Evolutionary conservation across 108 stramenopile species (phyloP).

Genomic region (Nitzschia inconspicua): DNA sequence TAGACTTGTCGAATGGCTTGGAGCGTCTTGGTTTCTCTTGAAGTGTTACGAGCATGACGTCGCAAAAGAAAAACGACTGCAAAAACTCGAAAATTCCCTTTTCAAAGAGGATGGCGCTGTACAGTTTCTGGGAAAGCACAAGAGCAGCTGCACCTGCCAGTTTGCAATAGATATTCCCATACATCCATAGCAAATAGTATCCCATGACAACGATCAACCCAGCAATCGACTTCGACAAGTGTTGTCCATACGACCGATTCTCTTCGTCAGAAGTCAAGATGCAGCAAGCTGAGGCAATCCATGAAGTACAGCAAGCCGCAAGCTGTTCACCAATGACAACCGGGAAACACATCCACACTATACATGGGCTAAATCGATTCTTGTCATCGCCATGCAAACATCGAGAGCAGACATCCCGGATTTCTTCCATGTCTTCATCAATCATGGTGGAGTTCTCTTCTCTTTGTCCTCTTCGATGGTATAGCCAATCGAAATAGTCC

Average conservation of each 20-base stretch:
- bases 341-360: background rate
- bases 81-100: constrained; percentile 8
- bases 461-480: too few relatives aligned
- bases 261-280: background rate
- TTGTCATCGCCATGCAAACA: background rate
- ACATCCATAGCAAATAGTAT: constrained; percentile 1
- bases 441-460: too few relatives aligned
- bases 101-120: background rate
- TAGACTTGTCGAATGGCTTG: background rate
- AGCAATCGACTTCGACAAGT: constrained; percentile 1
- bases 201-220: constrained; percentile 1
- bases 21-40: background rate
- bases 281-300: background rate
- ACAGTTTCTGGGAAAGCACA: constrained; percentile 2
- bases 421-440: constrained; percentile 12
- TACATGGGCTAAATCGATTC: background rate
- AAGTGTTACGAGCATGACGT: background rate
- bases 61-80: background rate
- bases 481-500: background rate
- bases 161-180: background rate
- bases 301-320: too few relatives aligned
- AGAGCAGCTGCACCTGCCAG: background rate
- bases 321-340: constrained; percentile 2
- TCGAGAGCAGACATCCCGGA: constrained; percentile 6
- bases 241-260: background rate